These are phyloP conservation scores for Sporothrix pallida DNA, from an alignment of 2,329 filamentous ascomycete genomes.

Conservation along the genomic window DNA sequence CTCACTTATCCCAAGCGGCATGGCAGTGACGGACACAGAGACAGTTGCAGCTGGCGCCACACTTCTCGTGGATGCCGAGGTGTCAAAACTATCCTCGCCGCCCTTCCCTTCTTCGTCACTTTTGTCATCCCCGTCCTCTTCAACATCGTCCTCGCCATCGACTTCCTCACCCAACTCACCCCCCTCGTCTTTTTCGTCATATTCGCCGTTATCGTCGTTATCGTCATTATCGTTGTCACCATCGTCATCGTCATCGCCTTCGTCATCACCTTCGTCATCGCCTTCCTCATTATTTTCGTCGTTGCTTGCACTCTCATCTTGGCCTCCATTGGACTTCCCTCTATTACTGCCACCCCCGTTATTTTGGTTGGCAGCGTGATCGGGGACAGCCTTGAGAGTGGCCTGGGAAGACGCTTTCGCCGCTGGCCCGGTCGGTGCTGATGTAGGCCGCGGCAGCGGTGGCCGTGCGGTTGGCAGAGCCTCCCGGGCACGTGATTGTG, in stretches of 20 bases:
- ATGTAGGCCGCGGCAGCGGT: not conserved
- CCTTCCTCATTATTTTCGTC: not conserved
- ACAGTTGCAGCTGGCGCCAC: too few relatives aligned
- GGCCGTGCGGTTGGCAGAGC: not conserved
- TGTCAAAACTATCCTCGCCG: too few relatives aligned
- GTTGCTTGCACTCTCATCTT: conserved; percentile 11
- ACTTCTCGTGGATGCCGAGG: too few relatives aligned
- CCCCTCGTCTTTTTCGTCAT: conserved; percentile 20
- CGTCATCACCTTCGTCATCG: conserved; percentile 10
- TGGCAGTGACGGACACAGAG: too few relatives aligned
- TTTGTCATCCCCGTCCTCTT: too few relatives aligned
- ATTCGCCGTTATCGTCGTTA: conserved; percentile 1
- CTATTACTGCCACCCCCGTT: not conserved
- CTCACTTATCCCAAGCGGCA: too few relatives aligned
- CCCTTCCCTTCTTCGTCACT: too few relatives aligned
- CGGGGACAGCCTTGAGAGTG: not conserved
- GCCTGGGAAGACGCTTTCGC: not conserved
- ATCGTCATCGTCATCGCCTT: conserved; percentile 21
- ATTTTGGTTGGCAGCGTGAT: not conserved
- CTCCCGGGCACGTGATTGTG: not conserved
- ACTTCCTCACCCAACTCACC: not conserved
- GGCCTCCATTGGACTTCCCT: not conserved
- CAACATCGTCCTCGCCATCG: too few relatives aligned
- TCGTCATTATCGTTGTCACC: conserved; percentile 24
- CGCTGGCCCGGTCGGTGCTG: not conserved